These are phyloP conservation scores for Cymbopogon flexuosus DNA, from an alignment of 202 grass and related monocot genomes.

Conservation along the genomic window DNA sequence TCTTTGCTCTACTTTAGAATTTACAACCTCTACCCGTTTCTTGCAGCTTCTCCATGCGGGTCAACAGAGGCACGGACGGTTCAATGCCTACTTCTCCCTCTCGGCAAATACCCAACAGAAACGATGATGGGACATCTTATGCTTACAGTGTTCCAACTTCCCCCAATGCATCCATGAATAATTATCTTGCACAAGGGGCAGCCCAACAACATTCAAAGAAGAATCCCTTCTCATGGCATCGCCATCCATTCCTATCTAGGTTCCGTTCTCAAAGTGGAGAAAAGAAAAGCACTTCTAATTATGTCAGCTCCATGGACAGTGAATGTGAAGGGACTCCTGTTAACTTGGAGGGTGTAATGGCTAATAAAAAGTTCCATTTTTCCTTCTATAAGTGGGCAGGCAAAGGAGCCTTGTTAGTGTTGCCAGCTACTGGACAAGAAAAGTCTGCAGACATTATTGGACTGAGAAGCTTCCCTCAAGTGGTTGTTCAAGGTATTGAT, in stretches of 20 bases:
- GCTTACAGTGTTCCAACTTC: slow-evolving; percentile 55
- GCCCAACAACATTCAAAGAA: slow-evolving; percentile 38
- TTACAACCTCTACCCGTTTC: neutral
- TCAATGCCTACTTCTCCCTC: slow-evolving; percentile 40
- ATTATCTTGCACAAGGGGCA: slow-evolving; percentile 35
- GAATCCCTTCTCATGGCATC: slow-evolving; percentile 42
- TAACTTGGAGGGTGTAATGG: slow-evolving; percentile 48
- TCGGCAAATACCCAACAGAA: slow-evolving; percentile 31
- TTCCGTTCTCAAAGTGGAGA: slow-evolving; percentile 46
- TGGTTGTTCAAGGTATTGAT: slow-evolving; percentile 67
- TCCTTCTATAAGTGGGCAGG: slow-evolving; percentile 82
- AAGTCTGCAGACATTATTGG: slow-evolving; percentile 36
- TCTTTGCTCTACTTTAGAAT: neutral
- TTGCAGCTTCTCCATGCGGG: slow-evolving; percentile 71
- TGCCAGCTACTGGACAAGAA: slow-evolving; percentile 52
- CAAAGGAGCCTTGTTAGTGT: slow-evolving; percentile 63
- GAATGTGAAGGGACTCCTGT: slow-evolving; percentile 44
- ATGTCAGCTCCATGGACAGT: slow-evolving; percentile 43
- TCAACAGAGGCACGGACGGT: slow-evolving; percentile 41
- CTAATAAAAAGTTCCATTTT: slow-evolving; percentile 68
- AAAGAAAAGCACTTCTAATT: slow-evolving; percentile 31
- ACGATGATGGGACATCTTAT: slow-evolving; percentile 52
- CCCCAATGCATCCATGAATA: slow-evolving; percentile 47
- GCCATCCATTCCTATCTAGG: slow-evolving; percentile 54
- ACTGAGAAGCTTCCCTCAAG: slow-evolving; percentile 58